phyloP scores from a whole-genome alignment of 2,329 filamentous ascomycete genomes.

The Aspergillus thermomutatus region DNA sequence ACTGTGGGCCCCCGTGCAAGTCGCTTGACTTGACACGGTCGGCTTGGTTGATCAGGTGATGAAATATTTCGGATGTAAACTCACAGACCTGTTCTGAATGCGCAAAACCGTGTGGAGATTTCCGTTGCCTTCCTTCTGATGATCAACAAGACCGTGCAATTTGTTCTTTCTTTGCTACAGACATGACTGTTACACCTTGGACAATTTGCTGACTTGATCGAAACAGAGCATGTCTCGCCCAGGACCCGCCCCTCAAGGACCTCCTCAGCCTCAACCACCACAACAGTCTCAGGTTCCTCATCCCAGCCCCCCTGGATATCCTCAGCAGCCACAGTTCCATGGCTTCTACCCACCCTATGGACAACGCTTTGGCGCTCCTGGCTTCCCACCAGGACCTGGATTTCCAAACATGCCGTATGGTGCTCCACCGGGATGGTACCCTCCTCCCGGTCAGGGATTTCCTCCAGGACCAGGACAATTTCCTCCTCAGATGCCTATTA shows the following conservation, averaged over 20 bases:
- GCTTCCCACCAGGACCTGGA: slow-evolving; percentile 57
- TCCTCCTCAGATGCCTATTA: slow-evolving; percentile 58
- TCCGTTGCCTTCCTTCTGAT: slow-evolving; percentile 99
- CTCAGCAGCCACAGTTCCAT: slow-evolving; percentile 42
- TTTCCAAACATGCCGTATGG: slow-evolving; percentile 77
- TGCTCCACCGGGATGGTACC: slow-evolving; percentile 73
- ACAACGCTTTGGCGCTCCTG: slow-evolving; percentile 47
- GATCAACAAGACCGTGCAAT: slow-evolving; percentile 20
- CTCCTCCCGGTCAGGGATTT: slow-evolving; percentile 70
- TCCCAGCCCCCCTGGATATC: slow-evolving; percentile 38
- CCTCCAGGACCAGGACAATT: slow-evolving; percentile 64
- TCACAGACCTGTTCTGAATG: slow-evolving; percentile 73
- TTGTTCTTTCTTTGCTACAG: slow-evolving; percentile 1
- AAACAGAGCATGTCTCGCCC: slow-evolving; percentile 44
- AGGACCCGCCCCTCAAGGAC: slow-evolving; percentile 35
- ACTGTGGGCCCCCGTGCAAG: slow-evolving; percentile 2
- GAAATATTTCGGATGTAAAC: slow-evolving; percentile 99
- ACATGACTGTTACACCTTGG: slow-evolving; percentile 5
- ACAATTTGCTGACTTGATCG: slow-evolving; percentile 18
- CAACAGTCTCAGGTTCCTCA: slow-evolving; percentile 42
- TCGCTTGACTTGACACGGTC: slow-evolving; percentile 6
- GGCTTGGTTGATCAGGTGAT: slow-evolving; percentile 48
- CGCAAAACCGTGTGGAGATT: slow-evolving; percentile 90
- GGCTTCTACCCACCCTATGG: slow-evolving; percentile 46
- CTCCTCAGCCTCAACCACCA: slow-evolving; percentile 46